A percentile compares a stretch with the other conserved stretches of the same genome.
Evolutionary conservation across 495 filamentous ascomycete genomes (phyloP).

Genomic region (Penicillium riverlandense): DNA sequence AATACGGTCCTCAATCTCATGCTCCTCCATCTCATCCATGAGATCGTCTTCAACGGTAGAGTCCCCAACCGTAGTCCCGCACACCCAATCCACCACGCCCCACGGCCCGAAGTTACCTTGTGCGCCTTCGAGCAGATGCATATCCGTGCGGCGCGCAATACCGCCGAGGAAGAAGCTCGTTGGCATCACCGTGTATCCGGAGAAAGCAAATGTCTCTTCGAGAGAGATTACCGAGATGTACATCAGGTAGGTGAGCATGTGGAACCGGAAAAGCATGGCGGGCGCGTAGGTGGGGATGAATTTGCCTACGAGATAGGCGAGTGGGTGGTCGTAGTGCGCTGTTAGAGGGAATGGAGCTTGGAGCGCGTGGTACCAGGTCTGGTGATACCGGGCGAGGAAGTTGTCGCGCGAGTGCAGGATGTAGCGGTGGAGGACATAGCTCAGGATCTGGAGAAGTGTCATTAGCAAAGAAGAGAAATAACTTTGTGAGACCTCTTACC

Average conservation of each 20-base stretch:
- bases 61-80: slow-evolving; percentile 57
- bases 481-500: slow-evolving; percentile 19
- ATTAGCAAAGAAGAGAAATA: neutral
- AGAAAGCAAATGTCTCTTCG: slow-evolving; percentile 71
- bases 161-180: slow-evolving; percentile 66
- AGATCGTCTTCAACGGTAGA: slow-evolving; percentile 38
- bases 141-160: slow-evolving; percentile 61
- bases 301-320: slow-evolving; percentile 59
- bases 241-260: slow-evolving; percentile 73
- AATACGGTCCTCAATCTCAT: slow-evolving; percentile 16
- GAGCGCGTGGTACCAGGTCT: slow-evolving; percentile 58
- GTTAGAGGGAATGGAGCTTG: slow-evolving; percentile 56
- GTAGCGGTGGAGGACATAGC: slow-evolving; percentile 68
- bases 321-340: slow-evolving; percentile 74
- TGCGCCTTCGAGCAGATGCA: slow-evolving; percentile 53
- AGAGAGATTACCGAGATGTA: slow-evolving; percentile 61
- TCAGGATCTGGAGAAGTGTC: slow-evolving; percentile 27
- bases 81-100: slow-evolving; percentile 71
- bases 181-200: slow-evolving; percentile 69
- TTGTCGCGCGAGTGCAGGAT: slow-evolving; percentile 49
- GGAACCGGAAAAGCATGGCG: slow-evolving; percentile 55
- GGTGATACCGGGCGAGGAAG: slow-evolving; percentile 43
- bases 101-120: slow-evolving; percentile 71
- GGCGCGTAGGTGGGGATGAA: slow-evolving; percentile 72
- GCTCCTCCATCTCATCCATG: slow-evolving; percentile 14